phyloP scores from a whole-genome alignment of 179 eudicot species.

The Monotropa hypopitys region DNA sequence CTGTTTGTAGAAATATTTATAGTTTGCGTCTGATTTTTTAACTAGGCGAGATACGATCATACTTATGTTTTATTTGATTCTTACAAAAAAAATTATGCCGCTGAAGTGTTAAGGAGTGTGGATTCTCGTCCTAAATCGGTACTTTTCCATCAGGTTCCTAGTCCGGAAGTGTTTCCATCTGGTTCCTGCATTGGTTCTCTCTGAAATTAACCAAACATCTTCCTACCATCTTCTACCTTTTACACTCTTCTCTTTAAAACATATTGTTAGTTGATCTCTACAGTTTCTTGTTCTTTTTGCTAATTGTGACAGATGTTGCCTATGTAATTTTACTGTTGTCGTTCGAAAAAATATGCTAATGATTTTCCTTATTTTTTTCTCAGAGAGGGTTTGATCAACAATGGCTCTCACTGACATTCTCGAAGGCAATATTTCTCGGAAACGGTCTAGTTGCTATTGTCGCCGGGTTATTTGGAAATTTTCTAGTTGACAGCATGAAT shows the following conservation, averaged over 20 bases:
- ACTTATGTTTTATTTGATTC: not conserved
- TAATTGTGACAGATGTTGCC: not conserved
- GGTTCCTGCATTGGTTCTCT: not conserved
- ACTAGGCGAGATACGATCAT: not conserved
- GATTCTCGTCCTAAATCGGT: not conserved
- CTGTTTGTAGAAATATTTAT: too few species aligned
- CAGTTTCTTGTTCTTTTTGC: not conserved
- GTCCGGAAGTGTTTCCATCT: not conserved
- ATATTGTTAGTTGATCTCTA: not conserved
- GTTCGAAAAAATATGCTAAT: not conserved
- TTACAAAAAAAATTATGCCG: too few species aligned
- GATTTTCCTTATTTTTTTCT: conserved; percentile 12
- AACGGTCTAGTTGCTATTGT: conserved; percentile 88
- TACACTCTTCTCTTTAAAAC: not conserved
- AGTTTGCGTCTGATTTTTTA: not conserved
- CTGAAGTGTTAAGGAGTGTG: not conserved
- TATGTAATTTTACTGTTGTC: not conserved
- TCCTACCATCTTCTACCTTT: not conserved
- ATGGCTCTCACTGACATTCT: conserved; percentile 89
- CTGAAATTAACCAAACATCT: not conserved
- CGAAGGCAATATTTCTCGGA: conserved; percentile 95
- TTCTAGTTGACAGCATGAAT: conserved; percentile 58
- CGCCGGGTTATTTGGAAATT: conserved; percentile 76
- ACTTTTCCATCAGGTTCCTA: not conserved
- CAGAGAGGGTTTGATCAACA: conserved; percentile 95